Evolutionary conservation across 139 green algal species (phyloP).

Genomic region (Tetraselmis striata): DNA sequence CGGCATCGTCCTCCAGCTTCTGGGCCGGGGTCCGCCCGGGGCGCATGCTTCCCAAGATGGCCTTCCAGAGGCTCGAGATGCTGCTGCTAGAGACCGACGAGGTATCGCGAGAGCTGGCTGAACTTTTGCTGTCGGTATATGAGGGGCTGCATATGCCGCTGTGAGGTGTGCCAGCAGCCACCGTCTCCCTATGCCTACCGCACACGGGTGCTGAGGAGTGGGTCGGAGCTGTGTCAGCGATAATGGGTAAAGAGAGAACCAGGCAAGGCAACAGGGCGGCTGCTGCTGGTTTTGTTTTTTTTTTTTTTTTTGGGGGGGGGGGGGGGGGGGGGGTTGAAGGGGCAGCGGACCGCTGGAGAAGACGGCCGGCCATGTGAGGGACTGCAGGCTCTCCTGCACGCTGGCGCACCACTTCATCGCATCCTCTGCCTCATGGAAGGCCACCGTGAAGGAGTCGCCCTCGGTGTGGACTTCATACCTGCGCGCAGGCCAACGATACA

Average conservation of each 20-base stretch:
- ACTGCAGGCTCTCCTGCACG: not conserved
- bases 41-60: no score
- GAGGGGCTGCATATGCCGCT: no score
- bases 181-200: no score
- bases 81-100: no score
- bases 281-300: not conserved
- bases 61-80: no score
- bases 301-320: not conserved
- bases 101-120: no score
- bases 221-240: not conserved
- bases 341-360: not conserved
- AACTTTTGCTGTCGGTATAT: no score
- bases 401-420: conserved; percentile 1
- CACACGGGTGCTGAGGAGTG: no score
- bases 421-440: conserved; percentile 7
- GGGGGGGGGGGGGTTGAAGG: not conserved
- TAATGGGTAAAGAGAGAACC: not conserved
- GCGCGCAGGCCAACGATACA: no score
- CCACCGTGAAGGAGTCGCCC: conserved; percentile 8
- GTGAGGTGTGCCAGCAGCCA: no score
- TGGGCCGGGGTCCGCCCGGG: no score
- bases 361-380: not conserved
- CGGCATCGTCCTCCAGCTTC: no score
- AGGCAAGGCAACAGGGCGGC: not conserved
- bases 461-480: conserved; percentile 7